These are phyloP conservation scores for Rutstroemia sp. DNA, from an alignment of 2,329 filamentous ascomycete genomes.

Conservation along the genomic window DNA sequence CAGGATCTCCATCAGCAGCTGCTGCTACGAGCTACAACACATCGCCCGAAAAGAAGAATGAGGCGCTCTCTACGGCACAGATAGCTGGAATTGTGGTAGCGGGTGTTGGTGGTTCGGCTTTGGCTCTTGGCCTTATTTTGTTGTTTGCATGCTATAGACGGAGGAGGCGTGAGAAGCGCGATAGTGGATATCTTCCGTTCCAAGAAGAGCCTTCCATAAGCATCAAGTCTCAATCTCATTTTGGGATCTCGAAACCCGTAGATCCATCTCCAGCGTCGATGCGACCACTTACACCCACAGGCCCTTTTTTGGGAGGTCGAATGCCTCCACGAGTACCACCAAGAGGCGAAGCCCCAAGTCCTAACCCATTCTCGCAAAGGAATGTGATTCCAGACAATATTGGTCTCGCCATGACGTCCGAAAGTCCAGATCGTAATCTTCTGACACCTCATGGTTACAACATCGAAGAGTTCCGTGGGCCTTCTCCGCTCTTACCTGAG, in stretches of 20 bases:
- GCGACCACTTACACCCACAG: constrained; percentile 20
- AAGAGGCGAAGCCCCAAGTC: constrained; percentile 9
- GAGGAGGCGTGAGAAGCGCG: constrained; percentile 20
- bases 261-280: constrained; percentile 1
- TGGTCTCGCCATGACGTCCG: constrained; percentile 25
- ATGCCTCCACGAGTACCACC: constrained; percentile 23
- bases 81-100: constrained; percentile 54
- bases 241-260: constrained; percentile 1
- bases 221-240: constrained; percentile 13
- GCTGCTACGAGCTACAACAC: constrained; percentile 4
- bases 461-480: constrained; percentile 17
- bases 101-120: constrained; percentile 39
- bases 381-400: constrained; percentile 25
- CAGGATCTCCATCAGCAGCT: constrained; percentile 4
- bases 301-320: constrained; percentile 13
- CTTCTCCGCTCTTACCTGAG: constrained; percentile 27
- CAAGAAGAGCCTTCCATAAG: constrained; percentile 23
- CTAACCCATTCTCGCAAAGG: constrained; percentile 27
- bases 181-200: constrained; percentile 29
- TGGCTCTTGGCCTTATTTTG: constrained; percentile 41
- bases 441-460: constrained; percentile 1
- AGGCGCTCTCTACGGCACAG: constrained; percentile 30
- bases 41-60: constrained; percentile 10
- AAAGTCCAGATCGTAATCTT: constrained; percentile 1
- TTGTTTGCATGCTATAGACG: constrained; percentile 31